phyloP scores from a whole-genome alignment of 78 protist species.

The Dictyostelium firmibasis region DNA sequence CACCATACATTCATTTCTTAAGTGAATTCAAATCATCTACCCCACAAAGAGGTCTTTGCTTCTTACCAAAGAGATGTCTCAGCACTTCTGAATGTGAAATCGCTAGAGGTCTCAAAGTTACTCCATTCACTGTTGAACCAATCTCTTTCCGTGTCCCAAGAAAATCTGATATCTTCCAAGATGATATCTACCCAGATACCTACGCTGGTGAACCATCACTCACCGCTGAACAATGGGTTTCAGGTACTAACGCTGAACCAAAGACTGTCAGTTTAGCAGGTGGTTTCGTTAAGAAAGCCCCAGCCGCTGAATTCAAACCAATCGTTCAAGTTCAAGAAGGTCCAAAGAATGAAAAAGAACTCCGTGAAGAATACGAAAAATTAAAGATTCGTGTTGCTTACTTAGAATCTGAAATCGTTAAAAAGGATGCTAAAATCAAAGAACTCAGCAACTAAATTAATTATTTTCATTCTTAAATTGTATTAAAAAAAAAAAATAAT shows the following conservation, averaged over 20 bases:
- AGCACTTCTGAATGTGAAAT: constrained; percentile 90
- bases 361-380: constrained; percentile 72
- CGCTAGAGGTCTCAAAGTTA: constrained; percentile 90
- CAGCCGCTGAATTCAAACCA: constrained; percentile 54
- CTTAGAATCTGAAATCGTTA: constrained; percentile 81
- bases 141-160: constrained; percentile 94
- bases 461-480: background rate
- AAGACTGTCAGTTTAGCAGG: constrained; percentile 73
- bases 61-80: constrained; percentile 93
- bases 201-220: constrained; percentile 88
- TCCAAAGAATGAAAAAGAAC: constrained; percentile 80
- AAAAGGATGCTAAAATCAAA: constrained; percentile 82
- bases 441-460: constrained; percentile 5
- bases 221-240: constrained; percentile 90
- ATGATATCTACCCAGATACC: constrained; percentile 95
- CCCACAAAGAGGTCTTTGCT: constrained; percentile 93
- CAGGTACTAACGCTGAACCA: constrained; percentile 90
- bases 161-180: constrained; percentile 95
- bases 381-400: constrained; percentile 77
- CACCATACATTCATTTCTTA: constrained; percentile 86
- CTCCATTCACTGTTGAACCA: constrained; percentile 88
- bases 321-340: constrained; percentile 38
- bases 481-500: background rate
- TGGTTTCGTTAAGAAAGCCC: constrained; percentile 85
- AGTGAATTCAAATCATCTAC: constrained; percentile 88